Percentiles rank a stretch among this genome's conserved stretches.
Evolutionary conservation across 108 stramenopile species (phyloP).

Genomic region (Skeletonema marinoi): DNA sequence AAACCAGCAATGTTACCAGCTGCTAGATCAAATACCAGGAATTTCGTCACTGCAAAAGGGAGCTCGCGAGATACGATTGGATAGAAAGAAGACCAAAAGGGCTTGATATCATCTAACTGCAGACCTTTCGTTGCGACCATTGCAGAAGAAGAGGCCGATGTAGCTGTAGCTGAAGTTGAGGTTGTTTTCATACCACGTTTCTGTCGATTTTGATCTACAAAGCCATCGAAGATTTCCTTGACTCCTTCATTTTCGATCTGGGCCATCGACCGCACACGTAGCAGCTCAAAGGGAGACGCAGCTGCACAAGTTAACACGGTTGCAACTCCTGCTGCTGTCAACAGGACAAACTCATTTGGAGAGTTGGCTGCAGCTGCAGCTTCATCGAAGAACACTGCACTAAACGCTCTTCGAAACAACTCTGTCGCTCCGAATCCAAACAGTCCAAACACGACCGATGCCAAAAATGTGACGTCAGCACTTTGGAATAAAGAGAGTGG

Average conservation of each 20-base stretch:
- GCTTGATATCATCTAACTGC: constrained; percentile 47
- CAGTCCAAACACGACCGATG: constrained; percentile 83
- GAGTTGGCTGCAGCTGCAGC: constrained; percentile 26
- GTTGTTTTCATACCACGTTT: constrained; percentile 18
- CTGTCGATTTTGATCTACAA: constrained; percentile 52
- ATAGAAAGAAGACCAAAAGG: constrained; percentile 76
- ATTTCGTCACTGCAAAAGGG: constrained; percentile 87
- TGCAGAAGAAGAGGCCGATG: not conserved
- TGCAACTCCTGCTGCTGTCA: constrained; percentile 77
- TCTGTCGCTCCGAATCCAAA: constrained; percentile 93
- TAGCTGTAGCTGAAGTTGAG: not conserved
- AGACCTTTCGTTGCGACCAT: constrained; percentile 6
- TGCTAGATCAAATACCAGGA: constrained; percentile 82
- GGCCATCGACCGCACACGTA: constrained; percentile 83
- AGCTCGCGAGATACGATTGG: constrained; percentile 87
- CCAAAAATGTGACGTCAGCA: constrained; percentile 89
- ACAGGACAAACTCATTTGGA: constrained; percentile 59
- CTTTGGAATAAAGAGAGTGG: constrained; percentile 79
- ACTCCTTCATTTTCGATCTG: constrained; percentile 54
- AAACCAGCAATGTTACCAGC: constrained; percentile 56
- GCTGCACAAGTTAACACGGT: constrained; percentile 65
- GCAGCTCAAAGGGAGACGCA: constrained; percentile 71
- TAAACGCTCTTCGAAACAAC: constrained; percentile 84
- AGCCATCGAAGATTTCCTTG: constrained; percentile 62
- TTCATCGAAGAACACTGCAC: constrained; percentile 61